Percentiles rank a stretch among this genome's conserved stretches.
Conservation (phyloP, 177 flowering plant genomes). For the Telopea speciosissima region DNA sequence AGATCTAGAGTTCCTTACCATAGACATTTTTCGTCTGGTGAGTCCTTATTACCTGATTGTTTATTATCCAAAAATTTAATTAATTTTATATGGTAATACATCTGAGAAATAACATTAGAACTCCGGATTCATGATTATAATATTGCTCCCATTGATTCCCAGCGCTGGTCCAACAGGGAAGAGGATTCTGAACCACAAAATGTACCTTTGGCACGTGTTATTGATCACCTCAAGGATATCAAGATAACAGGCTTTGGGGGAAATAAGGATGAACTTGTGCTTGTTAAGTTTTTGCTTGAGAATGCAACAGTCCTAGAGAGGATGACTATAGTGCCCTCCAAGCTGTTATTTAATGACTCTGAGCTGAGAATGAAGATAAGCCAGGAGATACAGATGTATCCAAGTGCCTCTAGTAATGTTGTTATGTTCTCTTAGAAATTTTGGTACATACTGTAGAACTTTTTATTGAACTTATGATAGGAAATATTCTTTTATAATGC, state of each 20-base stretch:
- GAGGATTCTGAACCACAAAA: slow-evolving; percentile 2
- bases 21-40: slow-evolving; percentile 5
- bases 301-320: slow-evolving; percentile 9
- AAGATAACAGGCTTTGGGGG: slow-evolving; percentile 11
- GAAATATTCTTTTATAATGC: too few species aligned
- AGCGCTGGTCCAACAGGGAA: slow-evolving; percentile 5
- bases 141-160: neutral
- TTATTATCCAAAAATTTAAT: too few species aligned
- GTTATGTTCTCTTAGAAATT: neutral
- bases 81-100: neutral
- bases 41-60: neutral
- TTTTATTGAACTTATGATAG: too few species aligned
- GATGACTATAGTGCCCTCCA: slow-evolving; percentile 10
- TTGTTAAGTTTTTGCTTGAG: slow-evolving; percentile 13
- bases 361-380: slow-evolving; percentile 5
- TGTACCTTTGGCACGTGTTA: neutral
- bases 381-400: slow-evolving; percentile 8
- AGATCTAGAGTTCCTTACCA: slow-evolving; percentile 10
- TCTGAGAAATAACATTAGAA: neutral
- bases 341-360: slow-evolving; percentile 1
- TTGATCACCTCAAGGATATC: slow-evolving; percentile 9
- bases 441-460: too few species aligned
- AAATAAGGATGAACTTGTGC: slow-evolving; percentile 6
- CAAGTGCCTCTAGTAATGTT: slow-evolving; percentile 4
- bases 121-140: neutral